Evolutionary conservation across 352 stramenopile genomes (phyloP).

Genomic region (Discostella stelligera): DNA sequence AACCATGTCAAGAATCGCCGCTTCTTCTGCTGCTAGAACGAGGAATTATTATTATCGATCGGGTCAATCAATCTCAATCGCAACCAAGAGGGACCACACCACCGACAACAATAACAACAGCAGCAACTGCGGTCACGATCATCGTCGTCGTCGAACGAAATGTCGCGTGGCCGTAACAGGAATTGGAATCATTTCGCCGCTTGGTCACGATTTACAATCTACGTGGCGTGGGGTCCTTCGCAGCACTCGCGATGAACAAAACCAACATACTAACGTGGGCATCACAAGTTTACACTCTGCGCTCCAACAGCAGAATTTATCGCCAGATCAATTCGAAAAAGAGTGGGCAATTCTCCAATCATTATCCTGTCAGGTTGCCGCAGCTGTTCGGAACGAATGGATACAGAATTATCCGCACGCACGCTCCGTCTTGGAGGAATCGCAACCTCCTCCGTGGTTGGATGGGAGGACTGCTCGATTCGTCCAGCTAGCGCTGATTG

Average conservation of each 20-base stretch:
- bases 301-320: conserved; percentile 55
- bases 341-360: conserved; percentile 48
- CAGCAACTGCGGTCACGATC: too few species aligned
- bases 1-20: too few species aligned
- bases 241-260: background rate
- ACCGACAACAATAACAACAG: background rate
- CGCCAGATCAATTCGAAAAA: conserved; percentile 34
- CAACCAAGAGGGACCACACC: background rate
- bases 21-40: too few species aligned
- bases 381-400: conserved; percentile 53
- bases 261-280: too few species aligned
- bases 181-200: conserved; percentile 72
- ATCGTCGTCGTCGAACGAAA: background rate
- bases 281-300: conserved; percentile 60
- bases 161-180: conserved; percentile 81
- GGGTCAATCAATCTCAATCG: too few species aligned
- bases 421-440: conserved; percentile 1
- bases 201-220: conserved; percentile 63
- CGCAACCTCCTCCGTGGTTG: conserved; percentile 10
- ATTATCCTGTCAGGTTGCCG: conserved; percentile 67
- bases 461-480: conserved; percentile 60
- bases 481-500: conserved; percentile 70
- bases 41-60: too few species aligned
- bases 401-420: conserved; percentile 26
- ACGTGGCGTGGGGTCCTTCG: conserved; percentile 58